Evolutionary conservation across 257 asterid genomes (phyloP).

Genomic region (Capsicum rhomboideum): DNA sequence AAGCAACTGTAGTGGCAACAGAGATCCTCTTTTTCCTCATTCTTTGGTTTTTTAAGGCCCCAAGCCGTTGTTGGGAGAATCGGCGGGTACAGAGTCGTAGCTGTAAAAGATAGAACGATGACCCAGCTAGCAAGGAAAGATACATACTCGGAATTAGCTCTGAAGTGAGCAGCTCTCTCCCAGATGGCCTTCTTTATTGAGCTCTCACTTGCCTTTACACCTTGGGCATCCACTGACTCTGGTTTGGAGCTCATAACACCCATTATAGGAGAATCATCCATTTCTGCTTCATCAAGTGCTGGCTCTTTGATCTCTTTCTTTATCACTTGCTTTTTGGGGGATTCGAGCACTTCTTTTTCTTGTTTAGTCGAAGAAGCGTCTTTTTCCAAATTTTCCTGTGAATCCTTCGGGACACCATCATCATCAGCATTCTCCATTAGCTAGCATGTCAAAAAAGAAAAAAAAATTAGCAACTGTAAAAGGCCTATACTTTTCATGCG

Average conservation of each 20-base stretch:
- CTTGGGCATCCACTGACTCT: slow-evolving; percentile 34
- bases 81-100: neutral
- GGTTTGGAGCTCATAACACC: slow-evolving; percentile 55
- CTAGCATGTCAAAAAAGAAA: slow-evolving; percentile 43
- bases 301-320: slow-evolving; percentile 27
- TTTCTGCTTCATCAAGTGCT: slow-evolving; percentile 31
- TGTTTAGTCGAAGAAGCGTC: slow-evolving; percentile 14
- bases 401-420: slow-evolving; percentile 19
- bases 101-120: neutral
- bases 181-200: slow-evolving; percentile 57
- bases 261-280: slow-evolving; percentile 90
- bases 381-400: slow-evolving; percentile 22
- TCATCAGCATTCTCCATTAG: slow-evolving; percentile 40
- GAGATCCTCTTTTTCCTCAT: neutral
- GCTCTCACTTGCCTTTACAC: slow-evolving; percentile 39
- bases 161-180: slow-evolving; percentile 67
- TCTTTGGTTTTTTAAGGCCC: neutral
- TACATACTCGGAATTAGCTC: slow-evolving; percentile 63
- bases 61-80: neutral
- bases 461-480: slow-evolving; percentile 2
- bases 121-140: neutral
- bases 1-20: neutral
- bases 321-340: slow-evolving; percentile 32
- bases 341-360: slow-evolving; percentile 31
- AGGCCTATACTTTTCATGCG: neutral